phyloP scores from a whole-genome alignment of 129 eudicot species.

The Flaveria bidentis region DNA sequence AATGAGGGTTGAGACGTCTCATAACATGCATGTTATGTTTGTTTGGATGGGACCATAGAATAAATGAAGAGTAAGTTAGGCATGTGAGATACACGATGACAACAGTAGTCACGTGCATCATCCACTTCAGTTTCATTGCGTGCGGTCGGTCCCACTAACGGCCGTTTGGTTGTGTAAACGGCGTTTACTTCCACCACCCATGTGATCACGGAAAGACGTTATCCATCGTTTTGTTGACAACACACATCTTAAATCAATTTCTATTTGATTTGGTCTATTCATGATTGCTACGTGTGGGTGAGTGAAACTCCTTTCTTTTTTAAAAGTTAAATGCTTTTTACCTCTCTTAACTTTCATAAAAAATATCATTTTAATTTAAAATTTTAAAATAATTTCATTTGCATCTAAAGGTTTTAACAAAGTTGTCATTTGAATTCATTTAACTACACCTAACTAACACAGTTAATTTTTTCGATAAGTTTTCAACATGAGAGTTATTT shows the following conservation, averaged over 20 bases:
- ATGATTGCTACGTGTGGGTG: not conserved
- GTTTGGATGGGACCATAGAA: constrained; percentile 15
- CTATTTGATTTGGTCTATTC: constrained; percentile 18
- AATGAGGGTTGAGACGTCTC: not conserved
- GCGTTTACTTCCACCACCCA: constrained; percentile 22
- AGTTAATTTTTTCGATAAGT: no score
- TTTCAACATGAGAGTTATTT: no score
- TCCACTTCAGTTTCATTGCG: constrained; percentile 30
- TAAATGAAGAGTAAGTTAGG: constrained; percentile 22
- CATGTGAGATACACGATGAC: constrained; percentile 18
- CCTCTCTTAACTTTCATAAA: no score
- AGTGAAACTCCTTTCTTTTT: not conserved
- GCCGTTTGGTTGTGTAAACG: constrained; percentile 5
- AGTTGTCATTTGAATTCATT: no score
- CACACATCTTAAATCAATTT: constrained; percentile 18
- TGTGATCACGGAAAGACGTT: constrained; percentile 34
- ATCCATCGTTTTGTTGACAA: constrained; percentile 34
- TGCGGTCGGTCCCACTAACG: constrained; percentile 42
- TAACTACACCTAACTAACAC: no score
- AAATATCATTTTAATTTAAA: no score
- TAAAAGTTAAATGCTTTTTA: no score
- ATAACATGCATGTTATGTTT: not conserved
- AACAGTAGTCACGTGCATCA: constrained; percentile 30
- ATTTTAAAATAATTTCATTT: no score
- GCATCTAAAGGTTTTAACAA: no score